A percentile compares a stretch with the other conserved stretches of the same genome.
Conservation (phyloP, 2,329 filamentous ascomycete species). For the Hymenoscyphus fraxineus region DNA sequence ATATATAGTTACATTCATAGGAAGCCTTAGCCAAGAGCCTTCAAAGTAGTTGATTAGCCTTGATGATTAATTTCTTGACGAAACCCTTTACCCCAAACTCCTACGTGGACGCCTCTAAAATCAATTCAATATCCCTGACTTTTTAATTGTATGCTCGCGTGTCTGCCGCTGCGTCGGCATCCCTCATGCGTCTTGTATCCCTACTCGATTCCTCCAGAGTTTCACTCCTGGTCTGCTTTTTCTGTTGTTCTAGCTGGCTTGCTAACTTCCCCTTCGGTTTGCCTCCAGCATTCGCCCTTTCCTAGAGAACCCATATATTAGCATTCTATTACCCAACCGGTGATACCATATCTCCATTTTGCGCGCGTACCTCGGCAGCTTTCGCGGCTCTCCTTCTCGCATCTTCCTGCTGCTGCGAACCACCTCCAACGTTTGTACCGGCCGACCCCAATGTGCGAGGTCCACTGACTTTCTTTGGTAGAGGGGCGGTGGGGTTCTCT, state of each 20-base stretch:
- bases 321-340: background rate
- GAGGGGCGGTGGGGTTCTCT: slow-evolving; percentile 44
- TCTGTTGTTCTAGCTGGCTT: slow-evolving; percentile 69
- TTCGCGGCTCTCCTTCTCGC: slow-evolving; percentile 70
- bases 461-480: slow-evolving; percentile 50
- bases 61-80: background rate
- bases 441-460: slow-evolving; percentile 61
- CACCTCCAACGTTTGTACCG: slow-evolving; percentile 39
- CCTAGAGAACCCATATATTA: slow-evolving; percentile 42
- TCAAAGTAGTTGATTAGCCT: background rate
- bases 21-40: background rate
- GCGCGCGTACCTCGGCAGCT: slow-evolving; percentile 72
- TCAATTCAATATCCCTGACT: background rate
- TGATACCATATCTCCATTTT: background rate
- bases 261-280: slow-evolving; percentile 61
- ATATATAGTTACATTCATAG: background rate
- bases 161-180: slow-evolving; percentile 61
- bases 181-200: slow-evolving; percentile 56
- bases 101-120: background rate
- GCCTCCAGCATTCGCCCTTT: slow-evolving; percentile 58
- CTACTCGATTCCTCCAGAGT: slow-evolving; percentile 65
- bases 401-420: slow-evolving; percentile 43
- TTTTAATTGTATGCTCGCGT: slow-evolving; percentile 54
- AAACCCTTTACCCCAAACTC: background rate
- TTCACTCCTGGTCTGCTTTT: slow-evolving; percentile 65